These are phyloP conservation scores for Kodamaea kakaduensis DNA, from an alignment of 805 yeast genomes.

Conservation along the genomic window DNA sequence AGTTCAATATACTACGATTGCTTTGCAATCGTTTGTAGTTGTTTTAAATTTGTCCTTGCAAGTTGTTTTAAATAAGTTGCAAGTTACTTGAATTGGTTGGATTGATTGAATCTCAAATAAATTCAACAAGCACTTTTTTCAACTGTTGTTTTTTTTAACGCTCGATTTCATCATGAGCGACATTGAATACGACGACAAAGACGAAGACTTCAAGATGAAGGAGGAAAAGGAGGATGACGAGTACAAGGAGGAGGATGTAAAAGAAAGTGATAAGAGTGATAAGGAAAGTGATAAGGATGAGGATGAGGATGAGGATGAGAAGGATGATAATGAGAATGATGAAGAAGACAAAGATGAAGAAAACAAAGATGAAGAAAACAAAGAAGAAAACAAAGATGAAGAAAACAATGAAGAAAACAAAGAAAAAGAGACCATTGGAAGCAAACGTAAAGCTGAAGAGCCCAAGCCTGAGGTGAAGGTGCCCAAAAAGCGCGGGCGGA, in stretches of 20 bases:
- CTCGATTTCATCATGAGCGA: too few relatives aligned
- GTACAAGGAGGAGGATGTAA: constrained; percentile 1
- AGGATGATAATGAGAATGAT: constrained; percentile 4
- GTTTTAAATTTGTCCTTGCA: too few relatives aligned
- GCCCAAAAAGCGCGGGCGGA: constrained; percentile 24
- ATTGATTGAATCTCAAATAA: too few relatives aligned
- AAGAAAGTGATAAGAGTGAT: constrained; percentile 2
- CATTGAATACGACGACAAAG: background rate
- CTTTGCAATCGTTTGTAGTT: too few relatives aligned
- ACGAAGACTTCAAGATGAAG: too few relatives aligned
- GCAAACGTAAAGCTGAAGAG: constrained; percentile 12
- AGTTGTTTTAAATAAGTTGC: too few relatives aligned
- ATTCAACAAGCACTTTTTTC: too few relatives aligned
- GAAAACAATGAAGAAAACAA: constrained; percentile 8
- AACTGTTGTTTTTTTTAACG: too few relatives aligned
- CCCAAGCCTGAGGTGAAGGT: constrained; percentile 5
- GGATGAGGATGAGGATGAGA: constrained; percentile 8
- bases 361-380: constrained; percentile 5
- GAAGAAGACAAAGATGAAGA: constrained; percentile 10
- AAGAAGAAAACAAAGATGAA: constrained; percentile 9
- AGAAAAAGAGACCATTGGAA: constrained; percentile 6
- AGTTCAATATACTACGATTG: too few relatives aligned
- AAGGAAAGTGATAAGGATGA: constrained; percentile 10
- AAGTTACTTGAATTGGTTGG: too few relatives aligned
- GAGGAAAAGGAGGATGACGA: constrained; percentile 2